These are phyloP conservation scores for Pythium aristosporum DNA, from an alignment of 352 stramenopile species.

Conservation along the genomic window DNA sequence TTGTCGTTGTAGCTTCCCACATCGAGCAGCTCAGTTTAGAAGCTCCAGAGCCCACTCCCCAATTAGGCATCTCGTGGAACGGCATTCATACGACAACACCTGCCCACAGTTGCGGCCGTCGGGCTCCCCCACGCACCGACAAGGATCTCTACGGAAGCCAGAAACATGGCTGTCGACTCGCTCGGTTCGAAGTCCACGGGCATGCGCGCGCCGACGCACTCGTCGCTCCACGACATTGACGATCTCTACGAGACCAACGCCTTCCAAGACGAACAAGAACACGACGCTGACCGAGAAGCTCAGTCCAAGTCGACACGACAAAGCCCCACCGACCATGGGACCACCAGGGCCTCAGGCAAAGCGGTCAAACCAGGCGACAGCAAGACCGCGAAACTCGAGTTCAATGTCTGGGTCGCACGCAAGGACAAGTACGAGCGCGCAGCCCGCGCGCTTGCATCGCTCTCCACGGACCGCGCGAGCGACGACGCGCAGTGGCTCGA, in stretches of 20 bases:
- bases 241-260: slow-evolving; percentile 80
- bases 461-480: slow-evolving; percentile 63
- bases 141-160: not conserved
- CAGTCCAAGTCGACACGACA: not conserved
- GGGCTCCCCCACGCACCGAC: too few relatives aligned
- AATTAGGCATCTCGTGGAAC: too few relatives aligned
- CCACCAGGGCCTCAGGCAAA: not conserved
- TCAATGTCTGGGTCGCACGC: slow-evolving; percentile 80
- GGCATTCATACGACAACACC: too few relatives aligned
- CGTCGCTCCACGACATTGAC: slow-evolving; percentile 59
- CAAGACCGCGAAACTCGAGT: slow-evolving; percentile 45
- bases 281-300: not conserved
- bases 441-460: slow-evolving; percentile 48
- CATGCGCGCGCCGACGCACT: slow-evolving; percentile 19
- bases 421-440: slow-evolving; percentile 89
- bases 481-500: slow-evolving; percentile 69
- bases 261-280: slow-evolving; percentile 55
- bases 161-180: slow-evolving; percentile 15
- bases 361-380: not conserved
- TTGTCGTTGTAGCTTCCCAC: not conserved
- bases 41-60: too few relatives aligned
- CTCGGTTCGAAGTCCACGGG: not conserved
- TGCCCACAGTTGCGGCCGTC: too few relatives aligned
- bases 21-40: too few relatives aligned
- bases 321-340: slow-evolving; percentile 2